These are phyloP conservation scores for Hura crepitans DNA, from an alignment of 441 rosid species.

Conservation along the genomic window DNA sequence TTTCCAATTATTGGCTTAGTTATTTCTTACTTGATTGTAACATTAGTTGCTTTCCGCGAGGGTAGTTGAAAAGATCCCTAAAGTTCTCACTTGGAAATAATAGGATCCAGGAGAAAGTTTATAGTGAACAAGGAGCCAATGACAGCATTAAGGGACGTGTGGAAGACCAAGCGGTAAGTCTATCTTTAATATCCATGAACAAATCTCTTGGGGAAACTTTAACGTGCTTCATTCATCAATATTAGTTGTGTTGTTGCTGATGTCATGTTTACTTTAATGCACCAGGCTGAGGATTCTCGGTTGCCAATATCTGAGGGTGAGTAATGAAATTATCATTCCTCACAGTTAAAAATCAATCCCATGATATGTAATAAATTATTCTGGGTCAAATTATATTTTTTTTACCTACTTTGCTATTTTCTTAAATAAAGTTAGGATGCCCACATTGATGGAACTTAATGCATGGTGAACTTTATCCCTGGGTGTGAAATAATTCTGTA, in stretches of 20 bases:
- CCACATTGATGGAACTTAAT: neutral
- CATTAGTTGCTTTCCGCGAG: neutral
- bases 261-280: conserved; percentile 26
- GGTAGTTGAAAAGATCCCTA: conserved; percentile 2
- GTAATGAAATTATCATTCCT: conserved; percentile 19
- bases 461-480: neutral
- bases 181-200: neutral
- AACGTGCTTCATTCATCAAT: conserved; percentile 13
- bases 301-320: conserved; percentile 38
- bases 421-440: neutral
- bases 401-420: conserved; percentile 3
- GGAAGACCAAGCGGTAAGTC: conserved; percentile 45
- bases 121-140: conserved; percentile 33
- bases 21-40: neutral
- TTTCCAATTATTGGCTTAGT: neutral
- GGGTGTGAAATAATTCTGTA: neutral
- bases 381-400: neutral
- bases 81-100: conserved; percentile 14
- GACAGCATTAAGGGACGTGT: conserved; percentile 27
- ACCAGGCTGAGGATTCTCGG: conserved; percentile 34
- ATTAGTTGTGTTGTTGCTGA: conserved; percentile 17
- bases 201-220: conserved; percentile 5
- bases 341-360: neutral
- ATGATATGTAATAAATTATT: no score
- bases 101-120: conserved; percentile 41